phyloP scores from a whole-genome alignment of 768 basidiomycete genomes.

The Russula lepida region DNA sequence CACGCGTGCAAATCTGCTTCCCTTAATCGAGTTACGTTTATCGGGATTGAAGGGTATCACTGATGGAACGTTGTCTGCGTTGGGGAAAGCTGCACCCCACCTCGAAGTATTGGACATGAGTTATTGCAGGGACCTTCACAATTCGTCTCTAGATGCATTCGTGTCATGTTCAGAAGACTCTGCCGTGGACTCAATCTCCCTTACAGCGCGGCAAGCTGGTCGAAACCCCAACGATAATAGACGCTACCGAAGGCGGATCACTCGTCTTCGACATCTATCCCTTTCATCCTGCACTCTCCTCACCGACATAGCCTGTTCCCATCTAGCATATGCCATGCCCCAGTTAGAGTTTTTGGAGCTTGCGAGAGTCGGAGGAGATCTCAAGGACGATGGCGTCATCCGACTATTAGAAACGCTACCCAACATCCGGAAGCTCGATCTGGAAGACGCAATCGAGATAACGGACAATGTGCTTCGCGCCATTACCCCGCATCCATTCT shows the following conservation, averaged over 20 bases:
- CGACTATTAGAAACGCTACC: slow-evolving; percentile 62
- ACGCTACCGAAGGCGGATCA: slow-evolving; percentile 51
- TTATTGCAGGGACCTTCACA: slow-evolving; percentile 61
- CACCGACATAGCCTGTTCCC: slow-evolving; percentile 66
- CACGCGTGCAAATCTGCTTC: slow-evolving; percentile 40
- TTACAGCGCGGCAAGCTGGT: slow-evolving; percentile 59
- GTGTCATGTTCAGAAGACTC: slow-evolving; percentile 42
- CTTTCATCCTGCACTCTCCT: slow-evolving; percentile 64
- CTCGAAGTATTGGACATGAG: slow-evolving; percentile 78
- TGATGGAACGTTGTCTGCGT: slow-evolving; percentile 51
- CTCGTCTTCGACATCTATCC: slow-evolving; percentile 62
- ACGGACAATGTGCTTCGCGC: slow-evolving; percentile 61
- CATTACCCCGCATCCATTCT: slow-evolving; percentile 43
- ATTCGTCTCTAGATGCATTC: slow-evolving; percentile 67
- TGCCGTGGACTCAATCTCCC: slow-evolving; percentile 37
- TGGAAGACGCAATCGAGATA: slow-evolving; percentile 76
- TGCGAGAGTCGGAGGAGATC: slow-evolving; percentile 59
- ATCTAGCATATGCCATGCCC: slow-evolving; percentile 64
- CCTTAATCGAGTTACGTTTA: slow-evolving; percentile 54
- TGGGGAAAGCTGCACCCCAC: slow-evolving; percentile 61
- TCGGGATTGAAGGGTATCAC: slow-evolving; percentile 56
- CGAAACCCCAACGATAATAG: slow-evolving; percentile 44
- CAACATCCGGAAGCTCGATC: slow-evolving; percentile 62
- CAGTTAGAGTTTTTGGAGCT: slow-evolving; percentile 70
- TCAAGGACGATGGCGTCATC: slow-evolving; percentile 69